These are phyloP conservation scores for Candida maris DNA, from an alignment of 805 yeast genomes.

Conservation along the genomic window DNA sequence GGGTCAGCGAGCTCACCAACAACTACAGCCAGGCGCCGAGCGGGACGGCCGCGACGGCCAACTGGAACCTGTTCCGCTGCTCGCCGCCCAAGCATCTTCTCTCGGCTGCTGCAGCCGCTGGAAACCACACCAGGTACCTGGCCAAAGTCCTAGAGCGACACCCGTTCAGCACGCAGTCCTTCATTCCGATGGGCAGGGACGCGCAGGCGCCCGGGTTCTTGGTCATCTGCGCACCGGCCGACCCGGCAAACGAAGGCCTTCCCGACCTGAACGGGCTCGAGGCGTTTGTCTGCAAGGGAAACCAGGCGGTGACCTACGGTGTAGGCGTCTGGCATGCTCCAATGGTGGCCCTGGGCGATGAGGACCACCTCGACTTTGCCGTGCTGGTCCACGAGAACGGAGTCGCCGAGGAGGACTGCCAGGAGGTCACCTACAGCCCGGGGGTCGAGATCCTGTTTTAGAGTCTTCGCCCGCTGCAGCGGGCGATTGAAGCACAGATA, in stretches of 20 bases:
- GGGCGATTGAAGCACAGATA: no score
- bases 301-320: conserved; percentile 88
- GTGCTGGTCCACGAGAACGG: conserved; percentile 88
- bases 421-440: conserved; percentile 70
- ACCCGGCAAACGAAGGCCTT: conserved; percentile 35
- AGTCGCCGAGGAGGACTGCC: conserved; percentile 72
- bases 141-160: conserved; percentile 83
- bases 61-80: conserved; percentile 82
- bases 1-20: conserved; percentile 67
- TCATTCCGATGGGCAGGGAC: conserved; percentile 79
- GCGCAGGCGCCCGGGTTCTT: conserved; percentile 52
- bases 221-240: conserved; percentile 73
- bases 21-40: conserved; percentile 46
- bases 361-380: conserved; percentile 62
- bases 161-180: conserved; percentile 85
- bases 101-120: conserved; percentile 6
- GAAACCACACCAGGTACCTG: conserved; percentile 33
- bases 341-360: conserved; percentile 75
- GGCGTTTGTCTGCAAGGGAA: conserved; percentile 76
- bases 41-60: conserved; percentile 49
- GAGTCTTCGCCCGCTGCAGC: no score
- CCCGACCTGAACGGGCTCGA: conserved; percentile 61
- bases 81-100: conserved; percentile 68
- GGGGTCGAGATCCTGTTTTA: conserved; percentile 38
- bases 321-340: conserved; percentile 94